These are phyloP conservation scores for Eimeria acervulina DNA, from an alignment of 169 alveolate genomes.

Conservation along the genomic window DNA sequence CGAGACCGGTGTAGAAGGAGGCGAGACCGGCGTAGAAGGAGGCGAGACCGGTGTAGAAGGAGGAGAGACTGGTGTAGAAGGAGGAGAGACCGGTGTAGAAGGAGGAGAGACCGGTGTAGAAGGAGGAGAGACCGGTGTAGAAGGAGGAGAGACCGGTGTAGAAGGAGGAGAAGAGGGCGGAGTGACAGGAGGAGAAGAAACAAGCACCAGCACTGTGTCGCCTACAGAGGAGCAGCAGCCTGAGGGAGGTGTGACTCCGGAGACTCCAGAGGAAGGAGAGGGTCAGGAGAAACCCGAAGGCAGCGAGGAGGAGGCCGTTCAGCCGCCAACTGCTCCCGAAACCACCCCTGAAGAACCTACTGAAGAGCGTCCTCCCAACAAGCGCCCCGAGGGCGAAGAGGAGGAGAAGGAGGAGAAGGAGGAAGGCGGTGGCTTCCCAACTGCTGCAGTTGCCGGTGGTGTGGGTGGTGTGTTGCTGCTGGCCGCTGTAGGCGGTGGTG, in stretches of 20 bases:
- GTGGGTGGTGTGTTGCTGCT: slow-evolving; percentile 45
- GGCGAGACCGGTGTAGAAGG: neutral
- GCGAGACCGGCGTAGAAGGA: neutral
- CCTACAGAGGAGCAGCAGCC: slow-evolving; percentile 15
- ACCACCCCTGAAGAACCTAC: neutral
- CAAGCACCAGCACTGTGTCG: neutral
- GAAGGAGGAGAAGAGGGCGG: neutral
- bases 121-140: slow-evolving; percentile 2
- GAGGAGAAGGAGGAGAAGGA: slow-evolving; percentile 30
- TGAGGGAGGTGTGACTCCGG: neutral
- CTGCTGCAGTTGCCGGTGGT: slow-evolving; percentile 60
- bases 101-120: too few relatives aligned
- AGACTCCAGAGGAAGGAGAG: neutral
- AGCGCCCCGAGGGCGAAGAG: neutral
- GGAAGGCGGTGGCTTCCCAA: slow-evolving; percentile 48
- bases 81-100: neutral
- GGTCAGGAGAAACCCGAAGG: neutral
- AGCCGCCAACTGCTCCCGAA: neutral
- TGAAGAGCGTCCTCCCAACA: neutral
- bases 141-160: neutral
- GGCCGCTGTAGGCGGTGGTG: slow-evolving; percentile 53
- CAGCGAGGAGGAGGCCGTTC: neutral
- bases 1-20: too few relatives aligned
- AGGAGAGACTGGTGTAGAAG: neutral
- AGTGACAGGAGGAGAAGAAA: neutral